Evolutionary conservation across 2,329 filamentous ascomycete genomes (phyloP).

Genomic region (Monosporascus sp.): DNA sequence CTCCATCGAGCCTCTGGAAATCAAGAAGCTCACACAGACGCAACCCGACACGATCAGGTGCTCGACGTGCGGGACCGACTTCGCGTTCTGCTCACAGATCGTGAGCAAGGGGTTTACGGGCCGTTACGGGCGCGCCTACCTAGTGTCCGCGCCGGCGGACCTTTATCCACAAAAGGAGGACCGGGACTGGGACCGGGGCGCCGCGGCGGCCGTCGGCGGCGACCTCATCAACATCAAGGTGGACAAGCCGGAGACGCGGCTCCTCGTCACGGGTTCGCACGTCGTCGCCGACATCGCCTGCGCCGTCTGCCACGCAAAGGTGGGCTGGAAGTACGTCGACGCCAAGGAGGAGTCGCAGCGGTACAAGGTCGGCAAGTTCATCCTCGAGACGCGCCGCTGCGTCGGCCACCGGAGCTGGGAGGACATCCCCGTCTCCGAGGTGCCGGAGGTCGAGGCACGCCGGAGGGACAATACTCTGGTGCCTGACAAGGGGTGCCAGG

Average conservation of each 20-base stretch:
- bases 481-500: conserved; percentile 5
- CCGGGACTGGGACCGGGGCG: neutral
- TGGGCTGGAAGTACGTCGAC: conserved; percentile 67
- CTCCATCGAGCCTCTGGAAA: conserved; percentile 8
- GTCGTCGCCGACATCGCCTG: conserved; percentile 61
- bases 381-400: conserved; percentile 57
- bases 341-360: conserved; percentile 54
- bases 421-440: conserved; percentile 29
- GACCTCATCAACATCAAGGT: conserved; percentile 51
- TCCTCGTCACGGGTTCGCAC: conserved; percentile 59
- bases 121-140: conserved; percentile 58
- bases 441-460: conserved; percentile 14
- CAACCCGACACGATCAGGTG: conserved; percentile 56
- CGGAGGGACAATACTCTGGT: conserved; percentile 7
- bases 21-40: conserved; percentile 33
- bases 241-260: conserved; percentile 49
- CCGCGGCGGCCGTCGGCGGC: neutral
- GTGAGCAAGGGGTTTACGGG: conserved; percentile 64
- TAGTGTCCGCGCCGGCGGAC: conserved; percentile 43
- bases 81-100: conserved; percentile 58
- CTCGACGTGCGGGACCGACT: conserved; percentile 51
- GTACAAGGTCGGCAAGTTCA: conserved; percentile 67
- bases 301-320: conserved; percentile 46
- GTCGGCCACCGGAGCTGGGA: conserved; percentile 51
- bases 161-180: conserved; percentile 3